These are phyloP conservation scores for Serendipita vermifera DNA, from an alignment of 768 basidiomycete genomes.

Conservation along the genomic window DNA sequence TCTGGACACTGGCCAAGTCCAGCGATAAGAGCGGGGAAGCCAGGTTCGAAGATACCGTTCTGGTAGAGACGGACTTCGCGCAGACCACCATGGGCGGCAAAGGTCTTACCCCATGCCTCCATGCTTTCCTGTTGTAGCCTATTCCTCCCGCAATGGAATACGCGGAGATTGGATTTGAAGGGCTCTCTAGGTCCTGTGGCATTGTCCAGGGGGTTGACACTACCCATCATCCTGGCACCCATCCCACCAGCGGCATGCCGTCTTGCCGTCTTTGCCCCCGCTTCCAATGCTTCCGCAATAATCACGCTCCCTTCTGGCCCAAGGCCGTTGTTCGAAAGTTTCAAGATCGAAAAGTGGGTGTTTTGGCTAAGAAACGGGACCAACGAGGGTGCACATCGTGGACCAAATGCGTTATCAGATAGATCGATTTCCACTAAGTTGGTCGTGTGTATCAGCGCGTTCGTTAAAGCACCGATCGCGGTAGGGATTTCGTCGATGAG, in stretches of 20 bases:
- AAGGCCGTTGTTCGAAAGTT: constrained; percentile 93
- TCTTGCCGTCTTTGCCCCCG: constrained; percentile 38
- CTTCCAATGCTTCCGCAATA: constrained; percentile 72
- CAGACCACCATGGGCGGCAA: constrained; percentile 69
- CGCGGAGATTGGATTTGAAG: constrained; percentile 47
- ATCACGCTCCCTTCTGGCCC: constrained; percentile 78
- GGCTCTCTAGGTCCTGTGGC: not conserved
- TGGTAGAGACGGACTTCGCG: constrained; percentile 88
- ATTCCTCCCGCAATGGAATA: constrained; percentile 87
- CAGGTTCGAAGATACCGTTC: constrained; percentile 92
- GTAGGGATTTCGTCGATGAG: constrained; percentile 89
- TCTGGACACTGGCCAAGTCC: constrained; percentile 57
- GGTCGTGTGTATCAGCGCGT: constrained; percentile 67
- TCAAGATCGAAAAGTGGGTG: constrained; percentile 67
- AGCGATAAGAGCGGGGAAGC: constrained; percentile 62
- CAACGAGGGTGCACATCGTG: constrained; percentile 86
- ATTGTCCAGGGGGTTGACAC: constrained; percentile 5
- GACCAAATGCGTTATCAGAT: constrained; percentile 93
- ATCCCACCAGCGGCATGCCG: not conserved
- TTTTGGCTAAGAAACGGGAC: constrained; percentile 80
- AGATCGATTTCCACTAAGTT: constrained; percentile 80
- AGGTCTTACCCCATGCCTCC: constrained; percentile 71
- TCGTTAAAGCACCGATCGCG: constrained; percentile 78
- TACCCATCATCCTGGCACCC: not conserved
- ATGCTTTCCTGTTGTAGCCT: constrained; percentile 89